Conservation (phyloP, 169 alveolate species). For the Plasmodium gonderi region DNA sequence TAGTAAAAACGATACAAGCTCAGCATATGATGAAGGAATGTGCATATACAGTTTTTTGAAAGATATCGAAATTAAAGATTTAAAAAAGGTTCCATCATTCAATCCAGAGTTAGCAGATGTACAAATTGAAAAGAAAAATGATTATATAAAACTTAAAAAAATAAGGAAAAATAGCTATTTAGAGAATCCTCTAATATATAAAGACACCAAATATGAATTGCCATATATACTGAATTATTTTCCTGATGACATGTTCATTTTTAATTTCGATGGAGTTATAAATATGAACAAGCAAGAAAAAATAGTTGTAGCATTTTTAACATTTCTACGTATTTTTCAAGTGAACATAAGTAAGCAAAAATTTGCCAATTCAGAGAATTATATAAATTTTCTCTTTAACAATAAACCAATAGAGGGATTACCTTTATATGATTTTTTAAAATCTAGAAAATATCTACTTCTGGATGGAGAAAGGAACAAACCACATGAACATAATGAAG, state of each 20-base stretch:
- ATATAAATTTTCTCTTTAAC: background rate
- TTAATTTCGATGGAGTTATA: constrained; percentile 67
- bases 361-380: background rate
- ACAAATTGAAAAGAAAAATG: background rate
- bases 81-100: constrained; percentile 4
- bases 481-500: background rate
- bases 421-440: constrained; percentile 21
- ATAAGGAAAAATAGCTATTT: background rate
- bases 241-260: constrained; percentile 70
- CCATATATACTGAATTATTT: constrained; percentile 22
- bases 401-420: background rate
- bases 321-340: constrained; percentile 48
- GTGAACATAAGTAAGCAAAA: background rate
- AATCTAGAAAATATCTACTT: background rate
- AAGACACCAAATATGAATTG: constrained; percentile 17
- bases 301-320: constrained; percentile 44
- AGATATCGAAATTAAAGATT: constrained; percentile 42
- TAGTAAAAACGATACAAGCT: background rate
- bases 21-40: constrained; percentile 34
- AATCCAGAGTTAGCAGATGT: background rate
- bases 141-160: background rate
- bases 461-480: background rate
- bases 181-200: constrained; percentile 9
- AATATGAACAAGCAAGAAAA: constrained; percentile 59
- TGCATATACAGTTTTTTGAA: background rate